phyloP scores from a whole-genome alignment of 139 green algal species.

The Coelastrella sp. region DNA sequence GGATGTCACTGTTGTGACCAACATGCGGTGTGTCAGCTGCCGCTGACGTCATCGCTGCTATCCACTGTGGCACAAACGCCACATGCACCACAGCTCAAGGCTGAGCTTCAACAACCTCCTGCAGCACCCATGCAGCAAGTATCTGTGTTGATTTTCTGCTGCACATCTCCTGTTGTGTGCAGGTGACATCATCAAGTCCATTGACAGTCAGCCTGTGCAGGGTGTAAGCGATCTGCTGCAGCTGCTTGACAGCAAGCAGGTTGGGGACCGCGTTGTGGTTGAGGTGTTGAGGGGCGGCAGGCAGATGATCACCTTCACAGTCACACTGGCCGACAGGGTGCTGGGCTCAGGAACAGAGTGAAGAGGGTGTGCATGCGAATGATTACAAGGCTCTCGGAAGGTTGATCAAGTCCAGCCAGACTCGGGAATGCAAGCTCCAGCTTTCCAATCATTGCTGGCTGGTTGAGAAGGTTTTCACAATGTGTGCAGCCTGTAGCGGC shows the following conservation, averaged over 20 bases:
- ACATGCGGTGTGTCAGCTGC: no score
- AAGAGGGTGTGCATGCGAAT: background rate
- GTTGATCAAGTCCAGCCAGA: no score
- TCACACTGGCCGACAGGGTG: slow-evolving; percentile 10
- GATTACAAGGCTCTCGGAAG: no score
- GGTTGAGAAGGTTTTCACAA: no score
- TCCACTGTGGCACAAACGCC: no score
- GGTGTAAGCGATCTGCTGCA: slow-evolving; percentile 65
- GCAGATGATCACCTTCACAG: slow-evolving; percentile 7
- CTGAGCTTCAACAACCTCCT: background rate
- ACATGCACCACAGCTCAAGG: background rate
- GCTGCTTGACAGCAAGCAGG: slow-evolving; percentile 66
- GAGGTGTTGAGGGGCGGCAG: slow-evolving; percentile 41
- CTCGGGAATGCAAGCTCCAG: no score
- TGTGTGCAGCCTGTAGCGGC: no score
- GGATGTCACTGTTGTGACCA: no score
- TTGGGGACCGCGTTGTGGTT: slow-evolving; percentile 57
- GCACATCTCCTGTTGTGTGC: background rate
- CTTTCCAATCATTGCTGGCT: no score
- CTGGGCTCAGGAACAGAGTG: slow-evolving; percentile 28
- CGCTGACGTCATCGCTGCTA: no score
- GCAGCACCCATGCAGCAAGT: background rate
- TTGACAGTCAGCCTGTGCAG: slow-evolving; percentile 63
- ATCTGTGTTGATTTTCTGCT: background rate
- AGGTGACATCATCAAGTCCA: slow-evolving; percentile 76